phyloP scores from a whole-genome alignment of 768 basidiomycete genomes.

The Psilocybe cyanescens region DNA sequence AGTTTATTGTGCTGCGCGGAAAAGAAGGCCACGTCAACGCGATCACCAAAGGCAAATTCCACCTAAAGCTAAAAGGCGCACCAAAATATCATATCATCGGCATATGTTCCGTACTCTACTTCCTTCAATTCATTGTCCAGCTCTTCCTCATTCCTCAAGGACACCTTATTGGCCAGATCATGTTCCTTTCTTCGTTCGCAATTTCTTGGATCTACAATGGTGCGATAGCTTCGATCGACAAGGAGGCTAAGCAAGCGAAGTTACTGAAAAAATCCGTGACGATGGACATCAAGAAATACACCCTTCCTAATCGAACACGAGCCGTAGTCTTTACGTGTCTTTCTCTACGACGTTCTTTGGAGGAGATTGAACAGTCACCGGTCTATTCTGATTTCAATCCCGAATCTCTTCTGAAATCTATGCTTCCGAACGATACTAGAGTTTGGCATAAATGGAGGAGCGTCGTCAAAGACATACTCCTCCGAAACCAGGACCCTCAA shows the following conservation, averaged over 20 bases:
- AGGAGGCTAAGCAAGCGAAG: constrained; percentile 11
- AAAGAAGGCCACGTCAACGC: constrained; percentile 12
- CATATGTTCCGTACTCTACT: constrained; percentile 7
- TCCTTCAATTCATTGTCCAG: constrained; percentile 14
- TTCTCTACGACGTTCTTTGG: constrained; percentile 2
- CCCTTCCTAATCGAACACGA: constrained; percentile 8
- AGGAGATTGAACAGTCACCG: constrained; percentile 2
- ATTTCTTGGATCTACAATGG: constrained; percentile 15
- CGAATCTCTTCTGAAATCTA: not conserved
- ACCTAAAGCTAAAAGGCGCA: not conserved
- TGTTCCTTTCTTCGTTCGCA: constrained; percentile 13
- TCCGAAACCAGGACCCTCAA: not conserved
- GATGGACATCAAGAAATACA: constrained; percentile 6
- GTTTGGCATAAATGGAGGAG: constrained; percentile 12
- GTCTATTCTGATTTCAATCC: constrained; percentile 10
- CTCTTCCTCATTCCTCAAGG: constrained; percentile 17
- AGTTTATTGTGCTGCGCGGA: constrained; percentile 11
- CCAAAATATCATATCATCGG: constrained; percentile 13
- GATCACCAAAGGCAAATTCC: constrained; percentile 12
- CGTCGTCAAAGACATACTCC: constrained; percentile 5
- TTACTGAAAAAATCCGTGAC: constrained; percentile 6
- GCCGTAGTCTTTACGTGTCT: constrained; percentile 11
- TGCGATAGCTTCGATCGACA: constrained; percentile 12
- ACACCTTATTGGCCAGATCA: constrained; percentile 9
- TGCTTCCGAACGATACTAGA: constrained; percentile 13